Evolutionary conservation across 192 early-diverging fungal species (phyloP).

Genomic region (Coemansia biformis): DNA sequence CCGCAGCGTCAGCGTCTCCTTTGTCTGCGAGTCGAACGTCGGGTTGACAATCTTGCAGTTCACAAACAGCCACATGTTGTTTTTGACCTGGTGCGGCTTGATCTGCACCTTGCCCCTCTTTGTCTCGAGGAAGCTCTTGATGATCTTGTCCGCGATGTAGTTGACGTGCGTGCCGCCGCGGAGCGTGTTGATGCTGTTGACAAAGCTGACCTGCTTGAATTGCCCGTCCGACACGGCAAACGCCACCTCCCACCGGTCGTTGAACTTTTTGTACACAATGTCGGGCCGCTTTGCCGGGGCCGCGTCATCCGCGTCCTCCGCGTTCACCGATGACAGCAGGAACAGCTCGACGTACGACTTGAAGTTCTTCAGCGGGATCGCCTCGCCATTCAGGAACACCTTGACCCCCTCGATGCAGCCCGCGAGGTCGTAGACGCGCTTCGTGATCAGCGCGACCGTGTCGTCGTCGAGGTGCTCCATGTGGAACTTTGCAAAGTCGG

Average conservation of each 20-base stretch:
- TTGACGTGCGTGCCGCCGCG: slow-evolving; percentile 91
- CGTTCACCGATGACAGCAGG: slow-evolving; percentile 29
- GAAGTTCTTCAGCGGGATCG: slow-evolving; percentile 81
- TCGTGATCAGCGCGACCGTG: slow-evolving; percentile 78
- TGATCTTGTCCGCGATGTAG: slow-evolving; percentile 77
- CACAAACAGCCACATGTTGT: slow-evolving; percentile 89
- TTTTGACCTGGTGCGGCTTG: slow-evolving; percentile 81
- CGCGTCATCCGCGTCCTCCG: slow-evolving; percentile 28
- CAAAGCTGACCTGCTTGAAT: slow-evolving; percentile 94
- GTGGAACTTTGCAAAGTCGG: slow-evolving; percentile 87
- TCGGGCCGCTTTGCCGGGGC: slow-evolving; percentile 26
- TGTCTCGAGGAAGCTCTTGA: slow-evolving; percentile 60
- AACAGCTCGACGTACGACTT: slow-evolving; percentile 88
- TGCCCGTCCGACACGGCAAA: slow-evolving; percentile 91
- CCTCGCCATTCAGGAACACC: slow-evolving; percentile 79
- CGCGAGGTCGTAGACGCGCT: slow-evolving; percentile 91
- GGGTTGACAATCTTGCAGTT: slow-evolving; percentile 93
- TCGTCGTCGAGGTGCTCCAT: slow-evolving; percentile 83
- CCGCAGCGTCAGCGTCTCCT: slow-evolving; percentile 87
- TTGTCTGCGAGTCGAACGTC: slow-evolving; percentile 95
- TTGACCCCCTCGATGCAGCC: slow-evolving; percentile 78
- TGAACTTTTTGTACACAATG: slow-evolving; percentile 70
- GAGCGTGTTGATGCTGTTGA: slow-evolving; percentile 92
- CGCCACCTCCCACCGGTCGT: slow-evolving; percentile 88
- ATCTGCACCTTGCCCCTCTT: slow-evolving; percentile 69